These are phyloP conservation scores for Pachysandra terminalis DNA, from an alignment of 164 flowering plant genomes.

Conservation along the genomic window DNA sequence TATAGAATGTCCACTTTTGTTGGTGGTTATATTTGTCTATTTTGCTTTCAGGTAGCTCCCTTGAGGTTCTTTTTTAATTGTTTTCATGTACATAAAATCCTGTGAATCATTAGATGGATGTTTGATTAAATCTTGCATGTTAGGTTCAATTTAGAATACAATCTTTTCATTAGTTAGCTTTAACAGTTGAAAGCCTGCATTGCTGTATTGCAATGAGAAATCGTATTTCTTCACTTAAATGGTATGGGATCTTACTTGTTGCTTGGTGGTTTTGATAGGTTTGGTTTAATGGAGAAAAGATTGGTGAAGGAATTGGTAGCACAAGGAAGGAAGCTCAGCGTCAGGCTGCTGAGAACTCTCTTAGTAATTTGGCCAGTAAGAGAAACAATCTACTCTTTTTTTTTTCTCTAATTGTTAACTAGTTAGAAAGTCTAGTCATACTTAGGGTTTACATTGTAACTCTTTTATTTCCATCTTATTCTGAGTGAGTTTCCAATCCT, in stretches of 20 bases:
- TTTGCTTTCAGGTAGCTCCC: no score
- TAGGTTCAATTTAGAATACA: background rate
- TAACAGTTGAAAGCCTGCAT: no score
- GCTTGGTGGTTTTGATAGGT: slow-evolving; percentile 40
- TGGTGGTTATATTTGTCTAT: no score
- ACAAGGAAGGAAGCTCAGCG: slow-evolving; percentile 84
- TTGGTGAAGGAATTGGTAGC: slow-evolving; percentile 80
- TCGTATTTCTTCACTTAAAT: background rate
- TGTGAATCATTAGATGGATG: no score
- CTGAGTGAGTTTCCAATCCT: no score
- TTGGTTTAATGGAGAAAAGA: slow-evolving; percentile 79
- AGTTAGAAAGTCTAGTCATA: no score
- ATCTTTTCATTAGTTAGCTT: background rate
- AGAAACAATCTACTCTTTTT: slow-evolving; percentile 16
- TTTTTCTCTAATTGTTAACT: background rate
- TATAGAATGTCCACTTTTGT: no score
- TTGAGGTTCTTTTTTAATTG: no score
- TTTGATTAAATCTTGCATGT: background rate
- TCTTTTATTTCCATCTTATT: no score
- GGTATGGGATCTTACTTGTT: background rate
- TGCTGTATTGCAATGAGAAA: background rate
- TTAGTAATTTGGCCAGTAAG: slow-evolving; percentile 73
- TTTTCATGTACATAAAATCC: no score
- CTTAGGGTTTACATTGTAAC: no score
- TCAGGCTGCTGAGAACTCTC: slow-evolving; percentile 76